Evolutionary conservation across 176 grass and related monocot species (phyloP).

Genomic region (Musa troglodytarum): DNA sequence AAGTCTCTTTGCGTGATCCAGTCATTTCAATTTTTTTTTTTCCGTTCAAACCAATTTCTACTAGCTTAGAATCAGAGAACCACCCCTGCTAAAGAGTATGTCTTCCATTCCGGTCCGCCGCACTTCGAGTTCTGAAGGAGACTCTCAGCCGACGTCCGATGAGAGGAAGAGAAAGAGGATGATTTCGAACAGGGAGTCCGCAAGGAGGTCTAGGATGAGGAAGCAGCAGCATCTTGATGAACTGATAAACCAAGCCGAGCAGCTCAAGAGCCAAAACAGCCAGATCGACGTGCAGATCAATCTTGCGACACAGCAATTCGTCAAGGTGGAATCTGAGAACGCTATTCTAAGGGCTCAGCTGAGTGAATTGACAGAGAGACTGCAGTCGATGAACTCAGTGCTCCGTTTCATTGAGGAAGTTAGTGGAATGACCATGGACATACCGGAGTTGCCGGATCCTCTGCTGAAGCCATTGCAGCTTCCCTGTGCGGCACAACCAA

Average conservation of each 20-base stretch:
- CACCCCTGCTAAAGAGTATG: background rate
- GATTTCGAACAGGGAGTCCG: constrained; percentile 89
- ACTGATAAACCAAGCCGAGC: constrained; percentile 51
- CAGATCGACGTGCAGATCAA: constrained; percentile 34
- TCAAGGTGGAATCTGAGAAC: constrained; percentile 60
- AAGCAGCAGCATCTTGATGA: constrained; percentile 93
- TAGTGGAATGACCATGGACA: constrained; percentile 85
- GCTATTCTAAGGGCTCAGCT: constrained; percentile 54
- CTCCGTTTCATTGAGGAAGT: constrained; percentile 59
- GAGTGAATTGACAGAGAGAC: constrained; percentile 52
- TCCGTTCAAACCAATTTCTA: background rate
- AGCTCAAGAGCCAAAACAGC: constrained; percentile 58
- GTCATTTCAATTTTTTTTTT: background rate
- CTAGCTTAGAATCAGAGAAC: background rate
- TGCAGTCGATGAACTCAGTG: constrained; percentile 68
- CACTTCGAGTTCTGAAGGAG: constrained; percentile 14
- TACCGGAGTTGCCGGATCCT: constrained; percentile 60
- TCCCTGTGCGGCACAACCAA: constrained; percentile 49
- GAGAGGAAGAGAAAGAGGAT: constrained; percentile 62
- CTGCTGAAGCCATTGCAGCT: constrained; percentile 79
- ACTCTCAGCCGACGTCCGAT: constrained; percentile 17
- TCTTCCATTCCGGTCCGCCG: background rate
- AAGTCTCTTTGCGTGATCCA: background rate
- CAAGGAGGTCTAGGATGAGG: constrained; percentile 63
- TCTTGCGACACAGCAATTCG: constrained; percentile 33